Evolutionary conservation across 2,329 filamentous ascomycete species (phyloP), one percentile per base, ranked within the genome.

Genomic region (Neopestalotiopsis sp.): DNA sequence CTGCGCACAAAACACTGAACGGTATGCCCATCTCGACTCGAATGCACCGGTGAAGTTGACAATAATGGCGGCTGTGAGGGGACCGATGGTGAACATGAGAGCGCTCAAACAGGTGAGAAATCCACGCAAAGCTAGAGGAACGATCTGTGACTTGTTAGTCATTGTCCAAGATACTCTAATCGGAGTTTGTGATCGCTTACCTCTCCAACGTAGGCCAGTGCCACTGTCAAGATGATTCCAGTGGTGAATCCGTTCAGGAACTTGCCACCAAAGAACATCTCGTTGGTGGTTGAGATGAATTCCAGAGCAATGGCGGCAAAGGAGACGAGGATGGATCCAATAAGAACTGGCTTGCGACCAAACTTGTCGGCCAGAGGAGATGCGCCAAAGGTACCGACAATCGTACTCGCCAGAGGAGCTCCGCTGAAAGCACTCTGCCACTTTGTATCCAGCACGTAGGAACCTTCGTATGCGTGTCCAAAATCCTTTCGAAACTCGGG

Each of bases 261-360:
- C 68, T 81, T 82, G 42, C 79, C 79, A 12, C 74, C 78, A 42
- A 81, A 81, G 70, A 81, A 81, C 49, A 80, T 69, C n/a, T 72
- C 75, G 32, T 79, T 78, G 0, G 77, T 76, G 4, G 79, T 81
- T 2, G 80, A 72, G 12, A 79, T 72, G 52, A 81, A 79, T 71
- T 81, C 79, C 67, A 81, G 73, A 1, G 76, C 78, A 17, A 80
- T 72, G 13, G 78, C 78, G 5, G 72, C 77, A 62, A 78, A 79
- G 13, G 76, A 74, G n/a, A 81, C 68, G 20, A 75, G 57, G 1
- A 81, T 71, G 42, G 74, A 75, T 32, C 76, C 60, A 14, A 78
- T 72, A 14, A 81, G 71, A 3, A 77, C 75, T 57, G 71, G 67
- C 38, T 76, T 75, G 24, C 79, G 76, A 12, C 80, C 79, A 32